Evolutionary conservation across 495 filamentous ascomycete species (phyloP), one percentile per base, ranked within the genome.

Genomic region (Penicillium coffeae): DNA sequence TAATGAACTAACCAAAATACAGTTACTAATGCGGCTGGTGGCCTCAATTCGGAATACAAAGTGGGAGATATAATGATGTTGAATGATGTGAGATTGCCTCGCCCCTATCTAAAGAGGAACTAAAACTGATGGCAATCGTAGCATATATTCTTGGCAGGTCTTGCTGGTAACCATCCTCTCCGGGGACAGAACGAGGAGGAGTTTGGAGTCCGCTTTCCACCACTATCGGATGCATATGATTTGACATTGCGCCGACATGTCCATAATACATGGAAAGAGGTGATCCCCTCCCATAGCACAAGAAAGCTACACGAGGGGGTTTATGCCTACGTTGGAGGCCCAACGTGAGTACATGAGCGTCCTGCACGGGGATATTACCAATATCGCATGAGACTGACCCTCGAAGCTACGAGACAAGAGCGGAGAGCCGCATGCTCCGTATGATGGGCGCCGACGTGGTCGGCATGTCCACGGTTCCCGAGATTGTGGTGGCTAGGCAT

Each of bases 11-110:
- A 7, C 13, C 15, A 42, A 41, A 54, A 36, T 60, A 39, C 49
- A 83, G 79, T 89, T 47, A 90, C 87, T 12, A 90, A 90, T 63
- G 87, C 87, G 36, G 85, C 86, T 47, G 87, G 87, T 21, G 85
- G 83, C 9, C 71, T 90, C 22, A 88, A 89, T 59, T 69, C 77
- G 10, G 73, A 80, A 6, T 89, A 86, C 64, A 64, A 65, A 8
- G 83, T 89, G 41, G 87, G 87, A 30, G 87, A 90, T 64, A 79
- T 90, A 48, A 79, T 88, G 38, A 58, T 88, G 43, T 54, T 90
- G 39, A 83, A 87, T 57, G 87, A 90, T 72, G 84, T 82, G 70
- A 53, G 74, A 46, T 30, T 33, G n/a, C 8, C 8, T 36, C 9
- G 36, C 25, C 16, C 19, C 19, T 30, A 27, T 9, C 2, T 34